Evolutionary conservation across 2,329 filamentous ascomycete genomes (phyloP).

Genomic region (Aspergillus viridinutans): DNA sequence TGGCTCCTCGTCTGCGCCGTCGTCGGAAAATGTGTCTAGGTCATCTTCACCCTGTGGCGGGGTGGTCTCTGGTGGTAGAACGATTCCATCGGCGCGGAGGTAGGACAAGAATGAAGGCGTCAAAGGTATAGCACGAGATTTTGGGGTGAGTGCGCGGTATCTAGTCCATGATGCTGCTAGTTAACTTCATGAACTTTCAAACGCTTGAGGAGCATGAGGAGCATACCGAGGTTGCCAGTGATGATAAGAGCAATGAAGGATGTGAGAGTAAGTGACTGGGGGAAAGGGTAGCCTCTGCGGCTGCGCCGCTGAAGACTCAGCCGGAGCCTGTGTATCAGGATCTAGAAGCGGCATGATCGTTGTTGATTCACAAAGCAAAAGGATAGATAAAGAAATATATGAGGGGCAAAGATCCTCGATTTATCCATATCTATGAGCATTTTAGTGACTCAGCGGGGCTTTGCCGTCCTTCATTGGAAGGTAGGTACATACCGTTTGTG

Average conservation of each 20-base stretch:
- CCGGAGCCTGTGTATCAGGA: conserved; percentile 10
- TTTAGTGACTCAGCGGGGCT: background rate
- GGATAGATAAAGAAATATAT: conserved; percentile 1
- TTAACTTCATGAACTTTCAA: background rate
- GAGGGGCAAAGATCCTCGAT: conserved; percentile 2
- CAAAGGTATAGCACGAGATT: conserved; percentile 78
- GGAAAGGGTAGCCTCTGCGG: conserved; percentile 62
- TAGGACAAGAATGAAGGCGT: conserved; percentile 74
- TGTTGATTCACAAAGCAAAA: conserved; percentile 1
- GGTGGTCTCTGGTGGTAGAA: conserved; percentile 57
- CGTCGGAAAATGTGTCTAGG: conserved; percentile 48
- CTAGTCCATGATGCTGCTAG: conserved; percentile 37
- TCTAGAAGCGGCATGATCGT: conserved; percentile 29
- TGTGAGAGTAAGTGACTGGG: conserved; percentile 77
- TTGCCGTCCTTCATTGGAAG: background rate
- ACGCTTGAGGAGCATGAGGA: background rate
- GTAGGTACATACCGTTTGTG: conserved; percentile 1
- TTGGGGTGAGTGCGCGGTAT: conserved; percentile 76
- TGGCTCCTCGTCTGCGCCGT: conserved; percentile 55
- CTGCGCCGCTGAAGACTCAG: conserved; percentile 13
- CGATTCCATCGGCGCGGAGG: conserved; percentile 85
- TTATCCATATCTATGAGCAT: background rate
- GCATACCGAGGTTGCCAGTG: conserved; percentile 75
- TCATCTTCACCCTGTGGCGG: conserved; percentile 39
- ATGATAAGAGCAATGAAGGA: conserved; percentile 91